Evolutionary conservation across 768 basidiomycete genomes (phyloP).

Genomic region (Pulveroboletus frians): DNA sequence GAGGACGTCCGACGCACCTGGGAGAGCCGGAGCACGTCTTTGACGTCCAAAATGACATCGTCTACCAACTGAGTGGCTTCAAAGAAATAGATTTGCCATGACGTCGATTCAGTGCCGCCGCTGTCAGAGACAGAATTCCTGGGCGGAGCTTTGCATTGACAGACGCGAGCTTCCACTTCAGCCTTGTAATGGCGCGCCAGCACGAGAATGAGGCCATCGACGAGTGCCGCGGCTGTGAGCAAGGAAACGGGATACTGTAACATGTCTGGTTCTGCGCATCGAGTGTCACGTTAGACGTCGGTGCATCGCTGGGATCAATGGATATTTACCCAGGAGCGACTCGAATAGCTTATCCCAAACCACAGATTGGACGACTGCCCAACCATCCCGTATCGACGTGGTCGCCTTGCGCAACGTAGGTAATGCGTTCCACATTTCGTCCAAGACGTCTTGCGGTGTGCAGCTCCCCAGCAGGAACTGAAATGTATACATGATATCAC

Average conservation of each 20-base stretch:
- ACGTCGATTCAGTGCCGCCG: background rate
- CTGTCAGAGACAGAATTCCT: background rate
- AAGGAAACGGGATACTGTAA: conserved; percentile 48
- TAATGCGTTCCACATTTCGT: conserved; percentile 54
- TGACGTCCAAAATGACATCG: conserved; percentile 21
- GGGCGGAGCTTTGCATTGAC: conserved; percentile 2
- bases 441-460: conserved; percentile 45
- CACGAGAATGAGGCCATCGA: conserved; percentile 39
- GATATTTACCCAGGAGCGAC: conserved; percentile 34
- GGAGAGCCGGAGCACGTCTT: conserved; percentile 22
- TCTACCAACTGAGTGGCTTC: conserved; percentile 10
- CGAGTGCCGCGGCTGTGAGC: conserved; percentile 49
- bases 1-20: conserved; percentile 10
- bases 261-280: conserved; percentile 45
- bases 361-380: conserved; percentile 41
- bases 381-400: conserved; percentile 33
- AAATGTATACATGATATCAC: conserved; percentile 47
- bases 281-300: background rate
- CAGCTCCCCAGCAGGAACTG: conserved; percentile 48
- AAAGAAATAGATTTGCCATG: conserved; percentile 8
- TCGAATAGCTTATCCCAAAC: conserved; percentile 49
- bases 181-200: conserved; percentile 36
- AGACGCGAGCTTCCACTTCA: conserved; percentile 16
- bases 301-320: background rate
- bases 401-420: conserved; percentile 46